Conservation (phyloP, 345 rosid species). For the Heritiera littoralis region DNA sequence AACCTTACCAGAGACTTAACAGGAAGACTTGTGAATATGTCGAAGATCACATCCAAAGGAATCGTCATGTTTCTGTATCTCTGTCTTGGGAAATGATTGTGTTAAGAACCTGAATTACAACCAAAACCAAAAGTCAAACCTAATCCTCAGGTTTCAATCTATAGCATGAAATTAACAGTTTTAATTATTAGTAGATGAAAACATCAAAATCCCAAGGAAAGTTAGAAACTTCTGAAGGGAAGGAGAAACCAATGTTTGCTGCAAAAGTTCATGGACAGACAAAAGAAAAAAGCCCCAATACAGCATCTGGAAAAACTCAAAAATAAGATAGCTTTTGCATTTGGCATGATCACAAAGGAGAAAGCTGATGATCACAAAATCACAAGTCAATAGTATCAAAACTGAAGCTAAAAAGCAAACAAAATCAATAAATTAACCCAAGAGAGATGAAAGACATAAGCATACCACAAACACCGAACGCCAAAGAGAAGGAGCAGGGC, state of each 20-base stretch:
- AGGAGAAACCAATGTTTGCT: neutral
- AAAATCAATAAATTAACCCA: too few relatives aligned
- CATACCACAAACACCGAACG: too few relatives aligned
- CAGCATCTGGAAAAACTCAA: neutral
- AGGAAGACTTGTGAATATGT: slow-evolving; percentile 18
- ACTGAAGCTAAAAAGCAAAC: neutral
- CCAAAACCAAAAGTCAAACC: neutral
- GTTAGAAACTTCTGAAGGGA: neutral
- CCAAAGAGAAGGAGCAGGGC: too few relatives aligned
- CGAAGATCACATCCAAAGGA: slow-evolving; percentile 2
- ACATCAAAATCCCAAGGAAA: neutral
- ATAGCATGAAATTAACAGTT: neutral
- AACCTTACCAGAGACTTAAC: slow-evolving; percentile 29
- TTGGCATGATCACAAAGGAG: neutral
- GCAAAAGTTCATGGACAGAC: too few relatives aligned
- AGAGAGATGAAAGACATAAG: too few relatives aligned
- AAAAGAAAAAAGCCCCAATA: too few relatives aligned
- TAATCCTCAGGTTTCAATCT: neutral
- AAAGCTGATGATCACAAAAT: neutral
- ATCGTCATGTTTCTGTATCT: neutral
- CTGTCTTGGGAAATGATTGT: neutral
- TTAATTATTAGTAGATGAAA: neutral
- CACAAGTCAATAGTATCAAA: neutral
- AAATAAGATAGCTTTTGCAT: neutral
- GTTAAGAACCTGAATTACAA: neutral